Evolutionary conservation across 345 rosid species (phyloP).

Genomic region (Sonneratia alba): DNA sequence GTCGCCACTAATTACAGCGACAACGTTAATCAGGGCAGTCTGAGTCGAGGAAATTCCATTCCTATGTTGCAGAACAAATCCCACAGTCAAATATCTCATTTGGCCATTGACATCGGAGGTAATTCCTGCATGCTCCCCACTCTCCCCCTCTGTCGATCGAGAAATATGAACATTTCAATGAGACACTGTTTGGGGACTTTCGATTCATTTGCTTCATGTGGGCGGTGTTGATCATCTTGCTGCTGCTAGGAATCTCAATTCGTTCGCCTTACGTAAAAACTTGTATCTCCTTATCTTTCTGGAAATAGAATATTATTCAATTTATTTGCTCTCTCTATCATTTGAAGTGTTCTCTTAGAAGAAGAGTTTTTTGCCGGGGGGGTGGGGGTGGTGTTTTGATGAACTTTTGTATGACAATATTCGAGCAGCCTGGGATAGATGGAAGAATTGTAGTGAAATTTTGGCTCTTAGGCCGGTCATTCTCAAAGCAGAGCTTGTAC

Average conservation of each 20-base stretch:
- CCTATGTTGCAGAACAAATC: constrained; percentile 9
- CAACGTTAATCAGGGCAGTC: not conserved
- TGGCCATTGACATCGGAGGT: constrained; percentile 92
- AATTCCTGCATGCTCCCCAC: not conserved
- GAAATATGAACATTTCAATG: not conserved
- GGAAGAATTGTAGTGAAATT: not conserved
- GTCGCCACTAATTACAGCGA: not conserved
- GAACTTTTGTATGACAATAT: too few relatives aligned
- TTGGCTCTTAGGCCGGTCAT: not conserved
- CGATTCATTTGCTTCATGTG: not conserved
- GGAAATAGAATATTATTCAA: not conserved
- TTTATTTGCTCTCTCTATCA: too few relatives aligned
- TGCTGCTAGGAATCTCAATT: not conserved
- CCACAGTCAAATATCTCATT: constrained; percentile 43
- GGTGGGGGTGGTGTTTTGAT: too few relatives aligned
- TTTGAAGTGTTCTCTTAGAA: too few relatives aligned
- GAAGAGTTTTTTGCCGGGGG: too few relatives aligned
- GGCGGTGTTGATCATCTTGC: too few relatives aligned
- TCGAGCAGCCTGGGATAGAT: too few relatives aligned
- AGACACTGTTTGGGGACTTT: not conserved
- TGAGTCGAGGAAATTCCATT: constrained; percentile 1
- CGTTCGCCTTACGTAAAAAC: not conserved
- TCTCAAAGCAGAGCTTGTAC: not conserved
- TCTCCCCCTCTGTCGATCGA: not conserved
- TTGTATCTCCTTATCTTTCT: not conserved